Conservation (phyloP, 2,329 filamentous ascomycete species). For the Ceratocystis lukuohia region DNA sequence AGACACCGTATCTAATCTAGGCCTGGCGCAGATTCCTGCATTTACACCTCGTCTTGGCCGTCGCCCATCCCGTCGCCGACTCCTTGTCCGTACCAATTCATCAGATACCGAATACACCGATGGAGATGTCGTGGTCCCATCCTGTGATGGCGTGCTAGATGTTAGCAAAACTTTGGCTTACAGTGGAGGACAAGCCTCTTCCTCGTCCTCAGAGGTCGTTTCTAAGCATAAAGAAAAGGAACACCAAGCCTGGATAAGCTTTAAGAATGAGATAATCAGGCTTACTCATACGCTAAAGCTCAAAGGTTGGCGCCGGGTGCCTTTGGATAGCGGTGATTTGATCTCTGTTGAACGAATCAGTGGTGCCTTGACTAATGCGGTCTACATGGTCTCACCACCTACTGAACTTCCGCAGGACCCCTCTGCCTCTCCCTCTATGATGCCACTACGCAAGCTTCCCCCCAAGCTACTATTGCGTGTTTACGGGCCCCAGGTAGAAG, state of each 20-base stretch:
- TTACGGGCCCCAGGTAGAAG: slow-evolving; percentile 88
- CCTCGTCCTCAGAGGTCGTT: slow-evolving; percentile 25
- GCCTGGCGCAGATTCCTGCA: slow-evolving; percentile 34
- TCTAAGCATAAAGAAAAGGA: slow-evolving; percentile 45
- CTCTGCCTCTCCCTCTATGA: slow-evolving; percentile 29
- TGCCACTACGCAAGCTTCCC: slow-evolving; percentile 29
- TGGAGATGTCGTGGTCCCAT: slow-evolving; percentile 68
- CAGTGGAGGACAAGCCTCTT: slow-evolving; percentile 37
- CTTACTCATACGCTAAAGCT: slow-evolving; percentile 77
- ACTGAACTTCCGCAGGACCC: slow-evolving; percentile 25
- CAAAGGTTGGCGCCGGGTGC: slow-evolving; percentile 80
- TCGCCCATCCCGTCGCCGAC: slow-evolving; percentile 31
- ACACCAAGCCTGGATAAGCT: slow-evolving; percentile 63
- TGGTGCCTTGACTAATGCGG: slow-evolving; percentile 87
- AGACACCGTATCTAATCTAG: slow-evolving; percentile 45
- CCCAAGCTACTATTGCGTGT: slow-evolving; percentile 74
- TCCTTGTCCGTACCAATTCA: slow-evolving; percentile 36
- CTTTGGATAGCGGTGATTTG: slow-evolving; percentile 53
- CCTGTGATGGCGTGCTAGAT: slow-evolving; percentile 72
- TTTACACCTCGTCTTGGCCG: slow-evolving; percentile 32
- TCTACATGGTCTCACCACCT: slow-evolving; percentile 85
- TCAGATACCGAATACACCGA: slow-evolving; percentile 81
- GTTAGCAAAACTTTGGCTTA: slow-evolving; percentile 83
- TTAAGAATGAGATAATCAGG: slow-evolving; percentile 85
- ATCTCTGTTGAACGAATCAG: slow-evolving; percentile 66